These are phyloP conservation scores for Hygrocybe punicea DNA, from an alignment of 768 basidiomycete species.

Conservation along the genomic window DNA sequence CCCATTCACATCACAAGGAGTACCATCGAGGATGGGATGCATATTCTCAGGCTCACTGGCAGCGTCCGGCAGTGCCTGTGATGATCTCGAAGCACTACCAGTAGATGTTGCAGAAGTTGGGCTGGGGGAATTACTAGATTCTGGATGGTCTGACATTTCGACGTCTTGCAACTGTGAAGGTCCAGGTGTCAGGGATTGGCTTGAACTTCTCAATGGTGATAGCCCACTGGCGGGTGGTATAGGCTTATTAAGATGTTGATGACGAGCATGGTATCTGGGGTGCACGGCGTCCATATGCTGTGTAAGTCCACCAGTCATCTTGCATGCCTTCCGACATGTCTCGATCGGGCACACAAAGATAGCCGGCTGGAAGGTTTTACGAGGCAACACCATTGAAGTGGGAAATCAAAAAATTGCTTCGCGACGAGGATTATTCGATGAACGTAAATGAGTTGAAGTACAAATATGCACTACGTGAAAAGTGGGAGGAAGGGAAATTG, in stretches of 20 bases:
- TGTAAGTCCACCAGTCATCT: neutral
- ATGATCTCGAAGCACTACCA: neutral
- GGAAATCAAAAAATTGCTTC: neutral
- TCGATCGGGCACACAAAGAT: neutral
- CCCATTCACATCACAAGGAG: constrained; percentile 1
- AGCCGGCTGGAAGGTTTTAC: neutral
- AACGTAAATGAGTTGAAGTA: no score
- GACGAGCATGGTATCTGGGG: neutral
- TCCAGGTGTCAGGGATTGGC: neutral
- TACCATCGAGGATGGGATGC: neutral
- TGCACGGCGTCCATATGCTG: neutral
- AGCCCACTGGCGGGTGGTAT: neutral
- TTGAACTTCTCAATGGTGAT: neutral
- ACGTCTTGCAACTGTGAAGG: neutral
- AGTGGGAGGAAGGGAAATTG: no score
- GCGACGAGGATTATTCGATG: no score
- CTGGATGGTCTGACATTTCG: no score
- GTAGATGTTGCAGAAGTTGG: neutral
- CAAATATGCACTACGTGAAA: no score
- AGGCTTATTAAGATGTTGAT: neutral
- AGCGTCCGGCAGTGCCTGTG: constrained; percentile 4
- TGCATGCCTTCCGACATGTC: neutral
- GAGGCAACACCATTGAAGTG: neutral
- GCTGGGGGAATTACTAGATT: neutral
- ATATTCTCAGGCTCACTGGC: constrained; percentile 23